Conservation (phyloP, 2,329 filamentous ascomycete genomes). For the Penicillium sp. region DNA sequence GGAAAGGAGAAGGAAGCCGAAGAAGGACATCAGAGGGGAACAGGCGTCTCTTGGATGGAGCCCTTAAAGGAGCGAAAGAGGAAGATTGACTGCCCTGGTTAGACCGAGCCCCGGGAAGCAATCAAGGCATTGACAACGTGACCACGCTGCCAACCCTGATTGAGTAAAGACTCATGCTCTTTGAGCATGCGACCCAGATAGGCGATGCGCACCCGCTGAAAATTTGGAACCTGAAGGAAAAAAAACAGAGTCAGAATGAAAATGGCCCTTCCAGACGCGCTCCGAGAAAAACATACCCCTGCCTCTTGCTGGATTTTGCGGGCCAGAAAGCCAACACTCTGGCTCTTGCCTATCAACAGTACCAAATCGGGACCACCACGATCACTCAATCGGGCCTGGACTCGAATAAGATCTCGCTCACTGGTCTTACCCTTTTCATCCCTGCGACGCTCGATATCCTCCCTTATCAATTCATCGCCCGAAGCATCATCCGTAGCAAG, state of each 20-base stretch:
- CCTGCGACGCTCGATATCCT: slow-evolving; percentile 47
- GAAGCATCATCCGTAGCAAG: slow-evolving; percentile 44
- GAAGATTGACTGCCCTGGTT: too few species aligned
- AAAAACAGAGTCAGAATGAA: slow-evolving; percentile 6
- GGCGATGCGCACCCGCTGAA: slow-evolving; percentile 68
- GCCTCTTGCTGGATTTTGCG: slow-evolving; percentile 66
- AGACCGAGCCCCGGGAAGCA: slow-evolving; percentile 39
- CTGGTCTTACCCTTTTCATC: slow-evolving; percentile 66
- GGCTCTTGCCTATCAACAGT: slow-evolving; percentile 60
- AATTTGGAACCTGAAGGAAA: slow-evolving; percentile 56
- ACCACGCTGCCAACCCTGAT: slow-evolving; percentile 75
- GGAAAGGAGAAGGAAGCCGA: slow-evolving; percentile 3
- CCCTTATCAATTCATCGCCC: slow-evolving; percentile 42
- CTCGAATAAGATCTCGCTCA: slow-evolving; percentile 58
- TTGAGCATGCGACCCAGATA: slow-evolving; percentile 82
- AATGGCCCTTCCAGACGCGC: not conserved
- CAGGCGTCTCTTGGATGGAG: not conserved
- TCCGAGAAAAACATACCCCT: slow-evolving; percentile 55
- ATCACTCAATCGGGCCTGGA: slow-evolving; percentile 69
- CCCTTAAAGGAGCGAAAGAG: not conserved
- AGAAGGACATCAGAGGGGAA: not conserved
- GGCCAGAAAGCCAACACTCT: slow-evolving; percentile 67
- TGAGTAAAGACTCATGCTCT: slow-evolving; percentile 65
- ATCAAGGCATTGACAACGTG: slow-evolving; percentile 79
- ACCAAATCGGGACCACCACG: slow-evolving; percentile 64